phyloP scores from a whole-genome alignment of 192 early-diverging fungal genomes.

The Rhizoclosmatium sp. region DNA sequence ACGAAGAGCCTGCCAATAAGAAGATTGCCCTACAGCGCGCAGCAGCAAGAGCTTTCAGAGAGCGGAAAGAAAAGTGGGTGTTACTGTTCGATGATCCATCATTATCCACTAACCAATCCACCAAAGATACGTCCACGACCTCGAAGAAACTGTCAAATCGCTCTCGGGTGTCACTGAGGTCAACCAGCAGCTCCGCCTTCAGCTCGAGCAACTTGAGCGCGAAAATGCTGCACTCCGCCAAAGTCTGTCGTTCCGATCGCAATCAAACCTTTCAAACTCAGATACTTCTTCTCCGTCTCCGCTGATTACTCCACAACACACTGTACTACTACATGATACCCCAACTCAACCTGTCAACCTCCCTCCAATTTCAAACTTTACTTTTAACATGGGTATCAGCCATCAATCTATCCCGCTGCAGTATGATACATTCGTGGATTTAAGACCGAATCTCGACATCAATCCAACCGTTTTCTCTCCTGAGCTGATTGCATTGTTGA shows the following conservation, averaged over 20 bases:
- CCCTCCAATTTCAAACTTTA: too few relatives aligned
- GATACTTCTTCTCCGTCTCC: too few relatives aligned
- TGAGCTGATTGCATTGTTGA: neutral
- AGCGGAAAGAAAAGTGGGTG: constrained; percentile 55
- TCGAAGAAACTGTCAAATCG: constrained; percentile 10
- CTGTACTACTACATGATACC: too few relatives aligned
- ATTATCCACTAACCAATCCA: neutral
- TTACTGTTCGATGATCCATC: too few relatives aligned
- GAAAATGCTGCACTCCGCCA: neutral
- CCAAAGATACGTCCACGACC: constrained; percentile 3
- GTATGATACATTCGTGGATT: too few relatives aligned
- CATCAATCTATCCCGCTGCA: too few relatives aligned
- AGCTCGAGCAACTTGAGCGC: neutral
- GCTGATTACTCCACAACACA: too few relatives aligned
- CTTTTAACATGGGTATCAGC: too few relatives aligned
- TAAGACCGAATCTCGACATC: too few relatives aligned
- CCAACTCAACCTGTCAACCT: too few relatives aligned
- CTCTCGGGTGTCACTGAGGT: neutral
- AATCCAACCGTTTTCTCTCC: neutral
- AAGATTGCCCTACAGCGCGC: constrained; percentile 61
- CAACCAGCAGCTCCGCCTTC: neutral
- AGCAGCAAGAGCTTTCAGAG: constrained; percentile 51
- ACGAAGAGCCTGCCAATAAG: constrained; percentile 55
- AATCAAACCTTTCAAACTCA: too few relatives aligned
- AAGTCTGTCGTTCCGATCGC: too few relatives aligned